These are phyloP conservation scores for Penstemon barbatus DNA, from an alignment of 257 asterid species.

Conservation along the genomic window DNA sequence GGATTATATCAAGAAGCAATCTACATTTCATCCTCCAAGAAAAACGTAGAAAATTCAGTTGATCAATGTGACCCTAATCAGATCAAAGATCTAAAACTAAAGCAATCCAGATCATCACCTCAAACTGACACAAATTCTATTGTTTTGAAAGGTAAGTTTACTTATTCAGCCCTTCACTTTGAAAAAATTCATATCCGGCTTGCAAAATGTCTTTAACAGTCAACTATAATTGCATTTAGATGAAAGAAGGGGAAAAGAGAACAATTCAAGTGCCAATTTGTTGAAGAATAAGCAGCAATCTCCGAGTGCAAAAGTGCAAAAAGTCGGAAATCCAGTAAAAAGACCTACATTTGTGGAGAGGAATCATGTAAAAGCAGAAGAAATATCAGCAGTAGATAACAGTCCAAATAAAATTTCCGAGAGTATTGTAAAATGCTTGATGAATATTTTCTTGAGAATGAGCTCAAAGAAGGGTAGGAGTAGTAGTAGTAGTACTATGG, in stretches of 20 bases:
- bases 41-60: slow-evolving; percentile 48
- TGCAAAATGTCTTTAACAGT: neutral
- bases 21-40: slow-evolving; percentile 66
- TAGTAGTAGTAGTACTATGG: slow-evolving; percentile 41
- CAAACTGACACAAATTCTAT: slow-evolving; percentile 40
- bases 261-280: slow-evolving; percentile 41
- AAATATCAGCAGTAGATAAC: slow-evolving; percentile 31
- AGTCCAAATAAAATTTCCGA: slow-evolving; percentile 76
- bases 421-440: slow-evolving; percentile 72
- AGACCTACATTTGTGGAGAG: slow-evolving; percentile 53
- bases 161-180: neutral
- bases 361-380: slow-evolving; percentile 32
- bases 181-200: neutral
- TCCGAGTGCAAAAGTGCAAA: slow-evolving; percentile 38
- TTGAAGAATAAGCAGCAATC: slow-evolving; percentile 48
- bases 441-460: slow-evolving; percentile 64
- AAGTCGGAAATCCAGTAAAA: slow-evolving; percentile 45
- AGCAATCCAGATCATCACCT: slow-evolving; percentile 47
- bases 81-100: slow-evolving; percentile 42
- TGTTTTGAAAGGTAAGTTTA: slow-evolving; percentile 10
- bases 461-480: slow-evolving; percentile 54
- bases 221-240: slow-evolving; percentile 37
- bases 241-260: slow-evolving; percentile 59
- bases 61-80: slow-evolving; percentile 35
- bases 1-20: slow-evolving; percentile 93